Conservation (phyloP, 192 early-diverging fungal species). For the Coemansia sp. region DNA sequence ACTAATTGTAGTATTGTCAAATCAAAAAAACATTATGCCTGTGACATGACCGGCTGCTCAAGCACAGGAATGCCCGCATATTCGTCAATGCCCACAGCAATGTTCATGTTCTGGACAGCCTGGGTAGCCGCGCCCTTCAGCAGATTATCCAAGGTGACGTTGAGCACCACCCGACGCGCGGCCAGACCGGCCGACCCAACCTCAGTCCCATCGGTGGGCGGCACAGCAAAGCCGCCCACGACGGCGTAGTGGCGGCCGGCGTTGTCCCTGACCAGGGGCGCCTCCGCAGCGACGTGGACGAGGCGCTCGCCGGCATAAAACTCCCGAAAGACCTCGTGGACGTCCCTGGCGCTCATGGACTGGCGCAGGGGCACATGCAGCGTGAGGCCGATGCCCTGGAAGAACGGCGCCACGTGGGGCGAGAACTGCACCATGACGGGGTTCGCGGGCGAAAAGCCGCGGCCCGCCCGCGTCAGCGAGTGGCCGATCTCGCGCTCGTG, state of each 20-base stretch:
- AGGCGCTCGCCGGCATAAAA: slow-evolving; percentile 78
- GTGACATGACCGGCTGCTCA: slow-evolving; percentile 30
- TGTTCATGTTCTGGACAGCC: slow-evolving; percentile 95
- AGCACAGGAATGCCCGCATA: slow-evolving; percentile 79
- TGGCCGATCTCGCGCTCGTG: slow-evolving; percentile 91
- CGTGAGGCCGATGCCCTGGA: slow-evolving; percentile 93
- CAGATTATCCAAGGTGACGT: slow-evolving; percentile 93
- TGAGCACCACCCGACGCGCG: slow-evolving; percentile 80
- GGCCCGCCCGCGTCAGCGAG: slow-evolving; percentile 55
- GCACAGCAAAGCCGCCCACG: slow-evolving; percentile 90
- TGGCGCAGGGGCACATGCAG: slow-evolving; percentile 81
- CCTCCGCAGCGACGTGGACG: slow-evolving; percentile 71
- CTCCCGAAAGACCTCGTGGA: slow-evolving; percentile 68
- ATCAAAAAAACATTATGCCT: slow-evolving; percentile 5
- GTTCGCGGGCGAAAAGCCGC: slow-evolving; percentile 8
- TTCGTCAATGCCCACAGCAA: slow-evolving; percentile 87
- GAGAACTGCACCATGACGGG: slow-evolving; percentile 72
- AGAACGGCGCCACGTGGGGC: slow-evolving; percentile 87
- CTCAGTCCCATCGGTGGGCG: slow-evolving; percentile 15
- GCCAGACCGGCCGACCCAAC: slow-evolving; percentile 27
- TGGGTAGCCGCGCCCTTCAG: slow-evolving; percentile 99
- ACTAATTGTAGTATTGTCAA: not conserved
- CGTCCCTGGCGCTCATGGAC: slow-evolving; percentile 67
- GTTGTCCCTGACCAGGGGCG: slow-evolving; percentile 88
- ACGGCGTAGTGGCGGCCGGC: slow-evolving; percentile 84